Percentiles rank a stretch among this genome's conserved stretches.
Evolutionary conservation across 441 rosid species (phyloP).

Genomic region (Raphanus hybrid): DNA sequence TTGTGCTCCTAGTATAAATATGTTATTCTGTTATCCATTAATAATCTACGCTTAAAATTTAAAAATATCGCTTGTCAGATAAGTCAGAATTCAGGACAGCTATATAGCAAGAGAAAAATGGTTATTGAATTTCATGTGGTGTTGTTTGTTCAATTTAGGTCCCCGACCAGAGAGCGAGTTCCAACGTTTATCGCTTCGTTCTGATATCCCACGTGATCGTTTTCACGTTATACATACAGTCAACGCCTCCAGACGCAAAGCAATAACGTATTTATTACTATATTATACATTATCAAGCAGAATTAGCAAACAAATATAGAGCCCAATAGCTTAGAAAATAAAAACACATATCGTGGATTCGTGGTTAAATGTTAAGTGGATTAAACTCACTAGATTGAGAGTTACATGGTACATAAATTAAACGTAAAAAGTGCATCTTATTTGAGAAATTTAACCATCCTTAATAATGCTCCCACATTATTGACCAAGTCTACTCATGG

Average conservation of each 20-base stretch:
- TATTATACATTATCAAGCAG: not conserved
- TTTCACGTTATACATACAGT: conserved; percentile 17
- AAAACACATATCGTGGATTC: not conserved
- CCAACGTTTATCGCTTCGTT: conserved; percentile 44
- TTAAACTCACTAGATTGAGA: not conserved
- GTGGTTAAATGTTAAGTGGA: not conserved
- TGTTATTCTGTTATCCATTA: conserved; percentile 14
- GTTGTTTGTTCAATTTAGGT: conserved; percentile 24
- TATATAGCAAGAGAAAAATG: conserved; percentile 9
- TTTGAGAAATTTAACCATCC: not conserved
- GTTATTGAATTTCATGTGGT: conserved; percentile 28
- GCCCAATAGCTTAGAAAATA: not conserved
- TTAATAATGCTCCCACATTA: not conserved
- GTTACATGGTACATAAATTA: not conserved
- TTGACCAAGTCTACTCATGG: not conserved
- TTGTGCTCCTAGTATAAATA: conserved; percentile 9
- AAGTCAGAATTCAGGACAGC: conserved; percentile 25
- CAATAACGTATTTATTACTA: too few relatives aligned
- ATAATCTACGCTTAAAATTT: not conserved
- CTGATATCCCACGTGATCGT: conserved; percentile 38
- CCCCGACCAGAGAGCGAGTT: conserved; percentile 37
- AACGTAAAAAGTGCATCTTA: too few relatives aligned
- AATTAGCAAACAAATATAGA: not conserved
- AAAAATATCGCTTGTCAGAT: conserved; percentile 6
- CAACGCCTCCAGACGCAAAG: conserved; percentile 25